Evolutionary conservation across 208 protist genomes (phyloP), one percentile per base, ranked within the genome.

Genomic region (Acanthamoeba rhysodes): DNA sequence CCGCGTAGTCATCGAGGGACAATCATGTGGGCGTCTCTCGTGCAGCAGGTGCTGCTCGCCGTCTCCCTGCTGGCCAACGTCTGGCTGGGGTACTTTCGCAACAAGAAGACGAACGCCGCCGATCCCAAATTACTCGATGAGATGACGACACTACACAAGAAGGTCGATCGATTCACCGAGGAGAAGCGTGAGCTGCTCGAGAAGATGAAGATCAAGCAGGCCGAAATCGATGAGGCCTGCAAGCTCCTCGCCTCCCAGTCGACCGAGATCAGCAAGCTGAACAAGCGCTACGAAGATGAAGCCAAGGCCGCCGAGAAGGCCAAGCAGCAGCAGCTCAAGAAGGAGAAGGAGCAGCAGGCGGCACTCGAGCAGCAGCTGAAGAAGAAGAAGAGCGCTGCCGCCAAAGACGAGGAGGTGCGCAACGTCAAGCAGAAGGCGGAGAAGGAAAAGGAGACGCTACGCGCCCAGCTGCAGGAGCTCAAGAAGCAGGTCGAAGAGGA

Each of bases 341-440:
- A 34, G 24, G 76, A 85, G 48, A 85, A 50, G 76, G 76, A 85
- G 45, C 76, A 85, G 29, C 76, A 85, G 29, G 48, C 76, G 8
- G 41, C 41, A 45, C 2, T 18, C 45, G 45, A 29, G 12, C 41
- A 85, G 22, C 76, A 85, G 76, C 37, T 85, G 4, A 50, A 85
- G 48, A 85, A 85, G 48, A 85, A 85, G 41, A 45, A 45, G 48
- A 50, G 24, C 37, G n/a, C 18, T 22, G 48, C 20, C 76, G 48
- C 76, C 76, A 85, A 85, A 22, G 76, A 85, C 37, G 76, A 85
- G 45, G 76, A 85, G 48, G 41, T 85, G 29, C 76, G 48, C 34
- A 85, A 85, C 27, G 48, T 34, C 45, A 50, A 85, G 18, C 76
- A 22, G 5, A 85, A 50, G 10, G 37, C 76, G 6, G 76, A 85